phyloP scores from a whole-genome alignment of 352 stramenopile species.

The Globisporangium abappressorium region DNA sequence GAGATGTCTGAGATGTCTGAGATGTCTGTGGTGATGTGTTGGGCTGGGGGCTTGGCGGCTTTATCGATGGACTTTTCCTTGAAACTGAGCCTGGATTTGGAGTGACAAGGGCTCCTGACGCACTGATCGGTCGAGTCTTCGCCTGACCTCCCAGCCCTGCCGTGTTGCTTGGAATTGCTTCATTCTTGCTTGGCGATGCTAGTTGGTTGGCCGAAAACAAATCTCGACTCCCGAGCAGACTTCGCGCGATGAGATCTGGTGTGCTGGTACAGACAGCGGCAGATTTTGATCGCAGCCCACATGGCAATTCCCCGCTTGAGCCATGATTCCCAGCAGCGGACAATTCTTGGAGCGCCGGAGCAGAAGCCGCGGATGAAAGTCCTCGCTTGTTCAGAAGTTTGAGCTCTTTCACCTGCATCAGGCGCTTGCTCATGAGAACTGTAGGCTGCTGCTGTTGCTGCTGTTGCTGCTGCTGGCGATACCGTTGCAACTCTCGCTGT shows the following conservation, averaged over 20 bases:
- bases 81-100: constrained; percentile 14
- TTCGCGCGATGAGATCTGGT: constrained; percentile 26
- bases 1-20: neutral
- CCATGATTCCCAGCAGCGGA: neutral
- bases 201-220: neutral
- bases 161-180: neutral
- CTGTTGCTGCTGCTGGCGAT: constrained; percentile 25
- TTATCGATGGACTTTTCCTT: neutral
- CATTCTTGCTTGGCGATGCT: neutral
- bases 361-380: constrained; percentile 15
- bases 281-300: constrained; percentile 37
- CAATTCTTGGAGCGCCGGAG: constrained; percentile 10
- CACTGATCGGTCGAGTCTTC: constrained; percentile 34
- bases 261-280: constrained; percentile 47
- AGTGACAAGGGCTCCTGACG: constrained; percentile 21
- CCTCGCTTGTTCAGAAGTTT: constrained; percentile 28
- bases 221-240: constrained; percentile 1
- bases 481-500: constrained; percentile 2
- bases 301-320: neutral
- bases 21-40: neutral
- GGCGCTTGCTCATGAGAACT: constrained; percentile 39
- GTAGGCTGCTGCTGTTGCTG: constrained; percentile 27
- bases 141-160: neutral
- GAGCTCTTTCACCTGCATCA: constrained; percentile 18
- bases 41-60: neutral